Percentiles rank a stretch among this genome's conserved stretches.
Evolutionary conservation across 2,329 filamentous ascomycete genomes (phyloP).

Genomic region (Xenoacremonium recifei): DNA sequence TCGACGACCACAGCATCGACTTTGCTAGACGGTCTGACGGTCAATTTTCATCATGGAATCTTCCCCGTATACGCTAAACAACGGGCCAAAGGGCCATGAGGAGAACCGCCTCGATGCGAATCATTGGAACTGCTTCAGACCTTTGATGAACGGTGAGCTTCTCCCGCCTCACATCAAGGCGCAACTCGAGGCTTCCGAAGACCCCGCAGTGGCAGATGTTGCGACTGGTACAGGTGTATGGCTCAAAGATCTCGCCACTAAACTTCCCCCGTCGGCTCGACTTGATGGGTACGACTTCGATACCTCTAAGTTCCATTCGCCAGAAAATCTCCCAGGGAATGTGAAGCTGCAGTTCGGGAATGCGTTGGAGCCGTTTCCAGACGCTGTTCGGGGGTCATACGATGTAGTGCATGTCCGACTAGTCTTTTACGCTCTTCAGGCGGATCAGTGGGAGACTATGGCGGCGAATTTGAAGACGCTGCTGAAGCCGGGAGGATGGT

Average conservation of each 20-base stretch:
- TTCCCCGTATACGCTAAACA: too few species aligned
- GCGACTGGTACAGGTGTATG: conserved; percentile 20
- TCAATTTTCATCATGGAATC: too few species aligned
- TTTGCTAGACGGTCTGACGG: too few species aligned
- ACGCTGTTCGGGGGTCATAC: conserved; percentile 7
- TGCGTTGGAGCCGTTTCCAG: conserved; percentile 10
- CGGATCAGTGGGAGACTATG: conserved; percentile 10
- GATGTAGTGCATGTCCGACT: conserved; percentile 16
- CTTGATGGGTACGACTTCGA: conserved; percentile 18
- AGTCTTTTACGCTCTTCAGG: conserved; percentile 8
- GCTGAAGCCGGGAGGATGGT: conserved; percentile 10
- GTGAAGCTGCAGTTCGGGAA: conserved; percentile 7
- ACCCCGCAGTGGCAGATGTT: conserved; percentile 16
- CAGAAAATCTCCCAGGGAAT: conserved; percentile 9
- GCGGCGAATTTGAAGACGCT: conserved; percentile 8
- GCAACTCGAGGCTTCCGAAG: too few species aligned
- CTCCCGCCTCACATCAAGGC: too few species aligned
- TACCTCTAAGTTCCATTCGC: conserved; percentile 13
- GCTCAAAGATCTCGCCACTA: conserved; percentile 14
- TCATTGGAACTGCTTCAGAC: too few species aligned
- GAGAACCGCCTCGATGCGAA: too few species aligned
- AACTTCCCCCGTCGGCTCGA: conserved; percentile 6
- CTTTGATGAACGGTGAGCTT: too few species aligned
- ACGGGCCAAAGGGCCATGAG: too few species aligned
- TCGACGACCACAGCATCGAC: too few species aligned